A percentile compares a stretch with the other conserved stretches of the same genome.
Evolutionary conservation across 2,329 filamentous ascomycete genomes (phyloP).

Genomic region (Zymoseptoria ardabiliae): DNA sequence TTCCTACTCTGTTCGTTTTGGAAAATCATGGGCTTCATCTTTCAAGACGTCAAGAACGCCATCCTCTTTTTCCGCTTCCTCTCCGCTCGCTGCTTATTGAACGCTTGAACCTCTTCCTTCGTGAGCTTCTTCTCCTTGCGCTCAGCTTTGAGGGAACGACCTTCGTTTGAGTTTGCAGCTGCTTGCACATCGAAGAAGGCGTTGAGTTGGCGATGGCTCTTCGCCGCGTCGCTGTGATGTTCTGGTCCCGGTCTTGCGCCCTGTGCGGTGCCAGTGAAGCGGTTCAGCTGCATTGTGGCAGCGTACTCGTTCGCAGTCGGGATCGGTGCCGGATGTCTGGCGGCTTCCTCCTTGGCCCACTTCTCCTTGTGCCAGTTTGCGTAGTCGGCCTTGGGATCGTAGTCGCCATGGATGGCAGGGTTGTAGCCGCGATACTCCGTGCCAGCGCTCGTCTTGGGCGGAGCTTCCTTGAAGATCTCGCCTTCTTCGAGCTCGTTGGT

Average conservation of each 20-base stretch:
- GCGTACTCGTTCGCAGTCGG: constrained; percentile 44
- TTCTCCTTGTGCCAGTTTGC: constrained; percentile 44
- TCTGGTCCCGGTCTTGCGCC: constrained; percentile 59
- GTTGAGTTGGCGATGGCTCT: constrained; percentile 80
- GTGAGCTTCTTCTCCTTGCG: constrained; percentile 73
- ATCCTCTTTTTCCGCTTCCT: constrained; percentile 92
- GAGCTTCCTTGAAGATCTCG: neutral
- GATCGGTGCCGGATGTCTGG: constrained; percentile 30
- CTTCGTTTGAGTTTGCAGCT: constrained; percentile 83
- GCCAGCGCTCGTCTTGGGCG: neutral
- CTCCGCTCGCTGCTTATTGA: constrained; percentile 80
- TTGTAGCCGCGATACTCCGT: constrained; percentile 61
- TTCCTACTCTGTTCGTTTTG: neutral
- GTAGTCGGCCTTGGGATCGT: constrained; percentile 94
- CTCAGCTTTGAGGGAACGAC: constrained; percentile 85
- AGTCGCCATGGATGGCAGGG: constrained; percentile 90
- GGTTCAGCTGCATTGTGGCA: constrained; percentile 74
- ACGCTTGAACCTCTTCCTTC: constrained; percentile 81
- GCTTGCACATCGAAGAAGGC: constrained; percentile 93
- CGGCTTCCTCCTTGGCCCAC: constrained; percentile 29
- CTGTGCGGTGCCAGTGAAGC: constrained; percentile 82
- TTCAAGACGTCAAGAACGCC: constrained; percentile 81
- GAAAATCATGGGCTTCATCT: neutral
- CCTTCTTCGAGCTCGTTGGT: neutral
- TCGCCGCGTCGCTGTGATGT: constrained; percentile 77